Evolutionary conservation across 2,329 filamentous ascomycete genomes (phyloP), one percentile per base, ranked within the genome.

Genomic region (Venturia carpophila): DNA sequence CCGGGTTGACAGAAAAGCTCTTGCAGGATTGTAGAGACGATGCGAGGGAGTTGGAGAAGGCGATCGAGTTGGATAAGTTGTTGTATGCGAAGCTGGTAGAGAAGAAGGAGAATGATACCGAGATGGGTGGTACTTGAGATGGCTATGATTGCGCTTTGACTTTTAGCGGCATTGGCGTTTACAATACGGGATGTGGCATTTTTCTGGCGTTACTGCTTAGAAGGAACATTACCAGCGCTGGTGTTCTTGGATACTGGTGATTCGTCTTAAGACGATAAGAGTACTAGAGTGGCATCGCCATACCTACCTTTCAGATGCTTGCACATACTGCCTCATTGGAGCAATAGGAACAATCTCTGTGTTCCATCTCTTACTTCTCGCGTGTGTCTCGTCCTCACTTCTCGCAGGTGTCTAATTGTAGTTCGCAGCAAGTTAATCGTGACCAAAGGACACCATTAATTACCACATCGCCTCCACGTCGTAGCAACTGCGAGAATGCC

Each of bases 1-100:
- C 91, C 71, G 91, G 94, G 68, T 81, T 93, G 67, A 90, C 89
- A 4, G 90, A 94, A 67, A 94, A 99, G 55, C 30, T 64, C 1
- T 37, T 60, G 37, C 47, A 58, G 73, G 94, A 99, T 72, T 88
- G 87, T 70, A 79, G 83, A 55, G 94, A 99, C 75, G 94, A 97
- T 72, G 76, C 78, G 24, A 78, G 79, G 64, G 84, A 86, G 72
- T 77, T 83, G 69, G 75, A 72, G 49, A 76, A 79, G 67, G 79
- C 78, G 61, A 73, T 81, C 70, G 76, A 78, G 62, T 77, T 76
- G 67, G 73, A 76, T 15, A 56, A 41, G 34, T 17, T 49, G 49
- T 41, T 34, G 49, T 64, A 37, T 19, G 61, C 24, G 30, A 43
- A 37, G 45, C 39, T 17, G 37, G 10, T 19, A 27, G 60, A 47